Conservation (phyloP, 1,284 basidiomycete genomes). For the Apiotrichum gracile region DNA sequence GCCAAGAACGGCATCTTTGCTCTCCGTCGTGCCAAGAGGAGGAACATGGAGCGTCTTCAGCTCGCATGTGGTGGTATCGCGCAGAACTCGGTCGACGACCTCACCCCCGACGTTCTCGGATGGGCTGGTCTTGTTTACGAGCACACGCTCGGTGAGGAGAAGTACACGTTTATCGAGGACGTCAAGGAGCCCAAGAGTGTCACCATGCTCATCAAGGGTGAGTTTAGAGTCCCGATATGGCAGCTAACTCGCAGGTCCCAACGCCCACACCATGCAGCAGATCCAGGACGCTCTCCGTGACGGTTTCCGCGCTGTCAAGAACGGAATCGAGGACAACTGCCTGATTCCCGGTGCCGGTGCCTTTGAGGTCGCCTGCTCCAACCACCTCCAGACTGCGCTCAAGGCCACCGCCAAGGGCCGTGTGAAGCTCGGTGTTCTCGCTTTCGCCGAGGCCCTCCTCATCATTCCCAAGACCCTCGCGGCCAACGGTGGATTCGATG, state of each 20-base stretch:
- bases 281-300: constrained; percentile 96
- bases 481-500: constrained; percentile 94
- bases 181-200: constrained; percentile 95
- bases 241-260: constrained; percentile 58
- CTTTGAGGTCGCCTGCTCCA: constrained; percentile 91
- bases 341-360: constrained; percentile 94
- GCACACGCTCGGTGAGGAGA: constrained; percentile 98
- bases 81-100: constrained; percentile 96
- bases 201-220: constrained; percentile 91
- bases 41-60: constrained; percentile 94
- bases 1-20: constrained; percentile 97
- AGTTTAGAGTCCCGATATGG: constrained; percentile 7
- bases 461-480: constrained; percentile 96
- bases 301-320: constrained; percentile 93
- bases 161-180: constrained; percentile 97
- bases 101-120: constrained; percentile 83
- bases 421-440: constrained; percentile 94
- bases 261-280: constrained; percentile 91
- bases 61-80: constrained; percentile 91
- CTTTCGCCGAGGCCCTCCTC: constrained; percentile 90
- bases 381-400: constrained; percentile 65
- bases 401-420: constrained; percentile 91
- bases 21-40: constrained; percentile 87
- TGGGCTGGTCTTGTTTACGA: constrained; percentile 99
- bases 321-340: constrained; percentile 84